Evolutionary conservation across 208 protist genomes (phyloP).

Genomic region (Trypanosoma mega): DNA sequence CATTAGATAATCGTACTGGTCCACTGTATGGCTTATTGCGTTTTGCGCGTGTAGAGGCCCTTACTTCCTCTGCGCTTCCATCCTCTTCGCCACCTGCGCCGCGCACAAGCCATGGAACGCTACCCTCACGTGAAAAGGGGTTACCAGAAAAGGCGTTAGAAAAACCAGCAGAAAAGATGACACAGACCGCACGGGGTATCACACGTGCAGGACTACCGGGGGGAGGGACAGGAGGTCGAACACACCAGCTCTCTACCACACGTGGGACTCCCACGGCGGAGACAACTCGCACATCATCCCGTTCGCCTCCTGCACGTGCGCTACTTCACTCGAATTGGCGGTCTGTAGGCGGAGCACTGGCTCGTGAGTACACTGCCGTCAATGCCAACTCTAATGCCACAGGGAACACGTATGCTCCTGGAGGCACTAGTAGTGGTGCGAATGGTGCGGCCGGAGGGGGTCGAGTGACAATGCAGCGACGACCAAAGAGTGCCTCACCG

Average conservation of each 20-base stretch:
- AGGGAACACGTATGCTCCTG: no score
- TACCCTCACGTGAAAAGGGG: no score
- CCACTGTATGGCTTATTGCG: conserved; percentile 14
- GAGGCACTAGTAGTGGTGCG: no score
- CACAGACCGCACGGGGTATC: no score
- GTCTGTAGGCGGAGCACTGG: background rate
- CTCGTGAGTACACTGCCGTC: no score
- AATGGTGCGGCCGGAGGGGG: background rate
- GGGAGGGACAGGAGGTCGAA: no score
- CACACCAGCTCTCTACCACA: no score
- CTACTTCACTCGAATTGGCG: conserved; percentile 6
- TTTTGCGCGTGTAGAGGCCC: conserved; percentile 1
- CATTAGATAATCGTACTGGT: conserved; percentile 1
- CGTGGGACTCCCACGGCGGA: background rate
- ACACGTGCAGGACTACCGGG: no score
- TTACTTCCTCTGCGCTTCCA: background rate
- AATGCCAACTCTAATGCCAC: no score
- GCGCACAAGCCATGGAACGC: no score
- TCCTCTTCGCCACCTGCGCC: background rate
- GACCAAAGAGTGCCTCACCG: background rate
- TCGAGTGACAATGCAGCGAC: background rate
- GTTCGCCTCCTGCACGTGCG: background rate
- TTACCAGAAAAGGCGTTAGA: no score
- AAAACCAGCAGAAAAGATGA: no score
- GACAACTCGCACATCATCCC: background rate